Evolutionary conservation across 129 eudicot genomes (phyloP), one percentile per base, ranked within the genome.

Genomic region (Pittosporum tobira): DNA sequence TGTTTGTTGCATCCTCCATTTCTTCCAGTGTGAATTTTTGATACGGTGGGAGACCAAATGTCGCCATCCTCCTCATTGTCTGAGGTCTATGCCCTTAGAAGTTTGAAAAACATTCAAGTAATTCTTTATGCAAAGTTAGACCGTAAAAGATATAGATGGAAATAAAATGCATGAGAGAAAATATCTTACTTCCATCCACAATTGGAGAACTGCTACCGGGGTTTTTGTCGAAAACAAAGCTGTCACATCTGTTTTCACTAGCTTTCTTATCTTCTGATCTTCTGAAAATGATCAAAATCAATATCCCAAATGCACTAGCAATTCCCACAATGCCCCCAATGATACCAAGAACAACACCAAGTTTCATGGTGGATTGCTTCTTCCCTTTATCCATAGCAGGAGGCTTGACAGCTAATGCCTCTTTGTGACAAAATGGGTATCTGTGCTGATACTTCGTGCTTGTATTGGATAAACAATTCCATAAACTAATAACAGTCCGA

Each of bases 1-100:
- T 81, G 69, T 81, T 75, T 44, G 99, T 91, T 21, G 96, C 99
- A 5, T 91, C 99, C 58, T 91, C 96, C 51, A 91, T 77, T 70
- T 91, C 99, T 62, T 87, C 96, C 5, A 87, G 62, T 27, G 94
- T 78, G 79, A 81, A 91, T 26, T 73, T 69, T 21, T 81, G 87
- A 61, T 86, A 91, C 30, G 96, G 83, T 45, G 94, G 91, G 23
- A 87, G 82, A 14, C 96, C 91, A n/a, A 83, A 65, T 0, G 90
- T 74, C 30, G 87, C 81, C 46, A 80, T 63, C 71, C 94, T 79
- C 84, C 90, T 78, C 88, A 78, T 75, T 15, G 89, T 71, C 71
- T 74, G 78, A 6, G 94, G 79, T 52, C 80, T 78, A 71, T 75
- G 88, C 43, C 81, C 90, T 86, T 55, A 8, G 40, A 30, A 69